Evolutionary conservation across 164 flowering plant genomes (phyloP).

Genomic region (Macadamia integrifolia): DNA sequence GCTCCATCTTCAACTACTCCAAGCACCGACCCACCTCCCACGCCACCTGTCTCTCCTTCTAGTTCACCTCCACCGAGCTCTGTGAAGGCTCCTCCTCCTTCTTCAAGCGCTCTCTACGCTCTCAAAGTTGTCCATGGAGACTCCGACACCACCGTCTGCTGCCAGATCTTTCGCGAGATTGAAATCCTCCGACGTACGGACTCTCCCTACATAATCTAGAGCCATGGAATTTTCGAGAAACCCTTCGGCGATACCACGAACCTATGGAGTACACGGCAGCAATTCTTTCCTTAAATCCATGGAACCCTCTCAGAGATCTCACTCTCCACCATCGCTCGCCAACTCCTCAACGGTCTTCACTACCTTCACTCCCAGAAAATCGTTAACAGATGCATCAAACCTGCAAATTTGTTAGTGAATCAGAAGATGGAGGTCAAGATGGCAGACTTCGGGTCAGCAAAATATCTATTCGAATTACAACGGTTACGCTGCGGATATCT

Average conservation of each 20-base stretch:
- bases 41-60: neutral
- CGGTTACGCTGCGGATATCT: conserved; percentile 25
- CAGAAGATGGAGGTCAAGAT: neutral
- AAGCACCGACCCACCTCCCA: neutral
- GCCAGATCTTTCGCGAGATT: conserved; percentile 36
- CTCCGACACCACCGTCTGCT: conserved; percentile 22
- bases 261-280: conserved; percentile 60
- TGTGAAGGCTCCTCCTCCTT: neutral
- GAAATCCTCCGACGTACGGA: conserved; percentile 66
- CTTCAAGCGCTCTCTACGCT: conserved; percentile 12
- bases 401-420: conserved; percentile 31
- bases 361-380: conserved; percentile 3
- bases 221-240: conserved; percentile 30
- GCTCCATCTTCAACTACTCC: neutral
- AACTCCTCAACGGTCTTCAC: conserved; percentile 51
- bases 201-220: conserved; percentile 50
- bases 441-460: conserved; percentile 68
- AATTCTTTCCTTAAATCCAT: conserved; percentile 17
- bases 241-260: conserved; percentile 49
- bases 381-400: too few relatives aligned
- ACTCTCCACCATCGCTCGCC: conserved; percentile 41
- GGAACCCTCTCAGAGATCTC: conserved; percentile 37
- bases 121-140: conserved; percentile 12
- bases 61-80: neutral
- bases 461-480: conserved; percentile 40